A percentile compares a stretch with the other conserved stretches of the same genome.
Conservation (phyloP, 1,139 yeast genomes). For the Casaregolazyma lundiana region DNA sequence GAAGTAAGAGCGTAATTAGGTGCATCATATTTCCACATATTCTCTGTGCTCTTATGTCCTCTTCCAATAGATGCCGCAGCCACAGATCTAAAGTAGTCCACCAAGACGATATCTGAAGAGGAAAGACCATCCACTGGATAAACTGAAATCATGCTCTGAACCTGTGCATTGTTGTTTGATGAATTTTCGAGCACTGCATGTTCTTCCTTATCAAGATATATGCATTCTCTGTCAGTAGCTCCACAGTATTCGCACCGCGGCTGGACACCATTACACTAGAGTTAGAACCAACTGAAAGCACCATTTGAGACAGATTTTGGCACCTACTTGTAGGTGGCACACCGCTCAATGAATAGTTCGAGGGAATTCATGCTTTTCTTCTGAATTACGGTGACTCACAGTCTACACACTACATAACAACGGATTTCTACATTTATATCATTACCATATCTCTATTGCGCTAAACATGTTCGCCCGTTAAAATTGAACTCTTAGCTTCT, state of each 20-base stretch:
- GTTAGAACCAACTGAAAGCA: background rate
- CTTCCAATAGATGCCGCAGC: slow-evolving; percentile 3
- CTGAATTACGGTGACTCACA: too few relatives aligned
- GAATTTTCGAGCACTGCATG: background rate
- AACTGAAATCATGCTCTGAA: background rate
- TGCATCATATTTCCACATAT: slow-evolving; percentile 9
- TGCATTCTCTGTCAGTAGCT: slow-evolving; percentile 8
- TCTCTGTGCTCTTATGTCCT: background rate
- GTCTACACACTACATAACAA: too few relatives aligned
- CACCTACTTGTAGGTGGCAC: slow-evolving; percentile 9
- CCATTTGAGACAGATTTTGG: background rate
- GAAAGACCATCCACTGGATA: background rate
- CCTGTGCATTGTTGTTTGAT: background rate
- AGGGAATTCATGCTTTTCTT: background rate
- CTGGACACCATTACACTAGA: slow-evolving; percentile 9
- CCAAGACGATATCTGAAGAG: background rate
- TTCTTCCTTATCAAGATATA: slow-evolving; percentile 2
- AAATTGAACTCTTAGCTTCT: too few relatives aligned
- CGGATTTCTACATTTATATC: too few relatives aligned
- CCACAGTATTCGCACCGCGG: slow-evolving; percentile 12
- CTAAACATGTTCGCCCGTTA: too few relatives aligned
- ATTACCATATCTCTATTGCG: too few relatives aligned
- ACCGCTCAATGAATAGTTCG: too few relatives aligned
- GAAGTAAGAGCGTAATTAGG: background rate
- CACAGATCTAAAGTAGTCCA: background rate